These are phyloP conservation scores for Flaveria trinervia DNA, from an alignment of 129 eudicot genomes.

Conservation along the genomic window DNA sequence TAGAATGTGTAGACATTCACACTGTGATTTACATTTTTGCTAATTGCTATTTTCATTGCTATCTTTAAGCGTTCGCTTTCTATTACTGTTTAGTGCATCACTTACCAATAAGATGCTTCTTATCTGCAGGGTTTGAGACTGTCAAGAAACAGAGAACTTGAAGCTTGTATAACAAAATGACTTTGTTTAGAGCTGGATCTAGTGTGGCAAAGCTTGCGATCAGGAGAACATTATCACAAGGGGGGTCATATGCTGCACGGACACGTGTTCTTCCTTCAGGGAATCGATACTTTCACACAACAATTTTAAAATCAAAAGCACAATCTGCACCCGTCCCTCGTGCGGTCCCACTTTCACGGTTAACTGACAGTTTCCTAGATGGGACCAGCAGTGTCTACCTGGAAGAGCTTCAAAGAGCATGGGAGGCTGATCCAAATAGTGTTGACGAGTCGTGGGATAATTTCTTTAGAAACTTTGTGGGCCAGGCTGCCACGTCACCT, in stretches of 20 bases:
- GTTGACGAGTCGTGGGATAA: conserved; percentile 99
- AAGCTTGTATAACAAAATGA: conserved; percentile 45
- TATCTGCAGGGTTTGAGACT: conserved; percentile 18
- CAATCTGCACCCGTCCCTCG: conserved; percentile 82
- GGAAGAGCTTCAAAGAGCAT: conserved; percentile 93
- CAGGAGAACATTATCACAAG: conserved; percentile 56
- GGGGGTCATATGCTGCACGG: conserved; percentile 51
- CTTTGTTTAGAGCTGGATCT: conserved; percentile 87
- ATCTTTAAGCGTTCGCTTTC: too few species aligned
- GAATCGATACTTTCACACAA: conserved; percentile 51
- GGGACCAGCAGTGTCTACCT: conserved; percentile 95
- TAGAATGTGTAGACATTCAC: neutral
- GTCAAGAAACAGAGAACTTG: neutral
- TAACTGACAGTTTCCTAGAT: conserved; percentile 86
- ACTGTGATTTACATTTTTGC: neutral
- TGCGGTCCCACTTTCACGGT: conserved; percentile 80
- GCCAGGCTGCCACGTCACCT: conserved; percentile 81
- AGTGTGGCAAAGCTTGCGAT: conserved; percentile 68
- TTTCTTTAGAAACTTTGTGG: conserved; percentile 85
- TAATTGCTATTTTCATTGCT: neutral
- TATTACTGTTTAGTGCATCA: neutral
- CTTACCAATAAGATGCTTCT: neutral
- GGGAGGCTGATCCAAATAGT: conserved; percentile 93
- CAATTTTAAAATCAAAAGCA: conserved; percentile 58
- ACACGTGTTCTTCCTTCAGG: conserved; percentile 39